Evolutionary conservation across 495 filamentous ascomycete genomes (phyloP).

Genomic region (Aspergillus cristatus): DNA sequence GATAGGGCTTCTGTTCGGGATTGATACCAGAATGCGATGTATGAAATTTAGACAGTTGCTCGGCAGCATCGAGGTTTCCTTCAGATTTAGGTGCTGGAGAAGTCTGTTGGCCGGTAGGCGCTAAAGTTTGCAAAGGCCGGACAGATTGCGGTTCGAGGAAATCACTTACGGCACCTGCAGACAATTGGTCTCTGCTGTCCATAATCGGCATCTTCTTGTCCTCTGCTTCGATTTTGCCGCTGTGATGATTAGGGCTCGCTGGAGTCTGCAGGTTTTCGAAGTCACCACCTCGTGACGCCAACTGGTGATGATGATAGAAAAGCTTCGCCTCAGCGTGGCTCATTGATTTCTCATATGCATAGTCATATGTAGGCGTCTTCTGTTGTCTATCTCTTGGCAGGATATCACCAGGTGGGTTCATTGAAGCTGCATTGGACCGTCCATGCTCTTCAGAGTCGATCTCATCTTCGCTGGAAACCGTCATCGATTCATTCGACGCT

Average conservation of each 20-base stretch:
- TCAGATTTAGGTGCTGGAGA: neutral
- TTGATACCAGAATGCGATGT: neutral
- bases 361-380: constrained; percentile 77
- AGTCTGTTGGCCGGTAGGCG: neutral
- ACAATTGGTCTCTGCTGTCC: constrained; percentile 1
- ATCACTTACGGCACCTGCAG: neutral
- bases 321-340: constrained; percentile 87
- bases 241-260: constrained; percentile 7
- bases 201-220: constrained; percentile 5
- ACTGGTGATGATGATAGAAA: constrained; percentile 85
- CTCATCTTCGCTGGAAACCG: neutral
- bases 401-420: constrained; percentile 41
- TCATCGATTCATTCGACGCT: no score
- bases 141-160: no score
- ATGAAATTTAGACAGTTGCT: no score
- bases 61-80: neutral
- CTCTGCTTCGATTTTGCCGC: no score
- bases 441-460: neutral
- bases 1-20: constrained; percentile 37
- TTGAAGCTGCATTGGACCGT: neutral
- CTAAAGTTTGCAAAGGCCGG: neutral
- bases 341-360: constrained; percentile 81
- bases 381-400: constrained; percentile 66
- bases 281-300: constrained; percentile 25
- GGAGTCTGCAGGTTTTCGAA: constrained; percentile 15